These are phyloP conservation scores for Rhodotorula taiwanensis DNA, from an alignment of 768 basidiomycete species.

Conservation along the genomic window DNA sequence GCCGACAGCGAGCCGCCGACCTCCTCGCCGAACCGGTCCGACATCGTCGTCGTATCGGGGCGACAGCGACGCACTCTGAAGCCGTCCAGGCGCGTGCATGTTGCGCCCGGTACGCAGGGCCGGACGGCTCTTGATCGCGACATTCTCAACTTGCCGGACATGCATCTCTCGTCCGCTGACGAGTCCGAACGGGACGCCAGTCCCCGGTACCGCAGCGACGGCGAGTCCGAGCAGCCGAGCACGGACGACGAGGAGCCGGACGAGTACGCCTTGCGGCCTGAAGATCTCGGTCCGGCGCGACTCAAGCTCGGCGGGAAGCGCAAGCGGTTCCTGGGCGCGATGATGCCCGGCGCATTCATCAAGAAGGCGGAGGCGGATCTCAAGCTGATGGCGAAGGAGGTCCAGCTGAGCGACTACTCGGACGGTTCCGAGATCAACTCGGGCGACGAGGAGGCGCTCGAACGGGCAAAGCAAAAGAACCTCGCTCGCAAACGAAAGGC, in stretches of 20 bases:
- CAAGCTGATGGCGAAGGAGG: constrained; percentile 36
- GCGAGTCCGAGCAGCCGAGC: constrained; percentile 16
- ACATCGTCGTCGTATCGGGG: background rate
- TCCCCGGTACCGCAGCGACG: background rate
- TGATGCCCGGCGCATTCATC: constrained; percentile 40
- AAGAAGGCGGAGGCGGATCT: constrained; percentile 38
- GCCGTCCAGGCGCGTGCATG: constrained; percentile 16
- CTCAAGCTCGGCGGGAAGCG: constrained; percentile 23
- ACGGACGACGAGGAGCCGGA: background rate
- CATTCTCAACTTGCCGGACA: no score
- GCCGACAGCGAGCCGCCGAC: constrained; percentile 23
- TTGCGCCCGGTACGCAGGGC: background rate
- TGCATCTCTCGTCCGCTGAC: no score
- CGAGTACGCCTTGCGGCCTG: background rate
- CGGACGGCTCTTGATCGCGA: background rate
- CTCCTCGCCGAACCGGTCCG: background rate
- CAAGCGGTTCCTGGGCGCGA: constrained; percentile 20
- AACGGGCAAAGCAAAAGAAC: background rate
- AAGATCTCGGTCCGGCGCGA: constrained; percentile 3
- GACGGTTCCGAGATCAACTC: constrained; percentile 25
- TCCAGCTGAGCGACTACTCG: background rate
- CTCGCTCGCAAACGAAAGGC: constrained; percentile 8
- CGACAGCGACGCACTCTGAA: background rate
- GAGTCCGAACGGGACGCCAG: background rate
- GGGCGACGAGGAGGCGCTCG: constrained; percentile 27